Evolutionary conservation across 495 filamentous ascomycete species (phyloP).

Genomic region (Neurospora sp.): DNA sequence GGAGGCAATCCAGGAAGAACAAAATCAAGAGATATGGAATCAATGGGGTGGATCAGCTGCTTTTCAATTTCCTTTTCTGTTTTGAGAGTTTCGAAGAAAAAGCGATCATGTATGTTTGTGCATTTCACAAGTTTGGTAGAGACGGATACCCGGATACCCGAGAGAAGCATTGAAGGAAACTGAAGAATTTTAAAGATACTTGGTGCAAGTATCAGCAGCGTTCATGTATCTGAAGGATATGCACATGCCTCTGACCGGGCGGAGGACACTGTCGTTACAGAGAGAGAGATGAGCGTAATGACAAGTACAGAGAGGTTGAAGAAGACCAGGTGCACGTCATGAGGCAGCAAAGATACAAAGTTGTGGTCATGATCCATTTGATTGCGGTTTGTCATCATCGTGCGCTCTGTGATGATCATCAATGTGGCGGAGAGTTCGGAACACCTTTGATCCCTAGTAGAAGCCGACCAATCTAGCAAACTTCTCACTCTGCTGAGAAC

Average conservation of each 20-base stretch:
- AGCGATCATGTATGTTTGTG: background rate
- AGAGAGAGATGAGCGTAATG: background rate
- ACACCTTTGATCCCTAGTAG: background rate
- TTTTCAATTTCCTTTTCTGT: background rate
- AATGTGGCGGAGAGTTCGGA: background rate
- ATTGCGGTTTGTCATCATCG: background rate
- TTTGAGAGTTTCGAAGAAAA: background rate
- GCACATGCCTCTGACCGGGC: background rate
- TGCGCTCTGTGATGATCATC: background rate
- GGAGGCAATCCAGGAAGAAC: background rate
- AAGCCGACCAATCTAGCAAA: background rate
- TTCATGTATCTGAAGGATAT: slow-evolving; percentile 5
- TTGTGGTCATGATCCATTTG: background rate
- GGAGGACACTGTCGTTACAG: background rate
- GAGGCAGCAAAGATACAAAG: background rate
- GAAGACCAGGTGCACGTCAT: background rate
- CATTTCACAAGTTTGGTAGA: background rate
- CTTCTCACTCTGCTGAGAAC: background rate
- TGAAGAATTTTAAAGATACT: background rate
- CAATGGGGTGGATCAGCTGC: background rate
- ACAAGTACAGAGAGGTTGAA: background rate
- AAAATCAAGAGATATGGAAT: background rate
- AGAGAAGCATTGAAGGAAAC: background rate
- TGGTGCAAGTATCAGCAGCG: background rate
- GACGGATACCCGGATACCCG: background rate